Conservation (phyloP, 2,329 filamentous ascomycete species). For the Chaetothyriales sp. region DNA sequence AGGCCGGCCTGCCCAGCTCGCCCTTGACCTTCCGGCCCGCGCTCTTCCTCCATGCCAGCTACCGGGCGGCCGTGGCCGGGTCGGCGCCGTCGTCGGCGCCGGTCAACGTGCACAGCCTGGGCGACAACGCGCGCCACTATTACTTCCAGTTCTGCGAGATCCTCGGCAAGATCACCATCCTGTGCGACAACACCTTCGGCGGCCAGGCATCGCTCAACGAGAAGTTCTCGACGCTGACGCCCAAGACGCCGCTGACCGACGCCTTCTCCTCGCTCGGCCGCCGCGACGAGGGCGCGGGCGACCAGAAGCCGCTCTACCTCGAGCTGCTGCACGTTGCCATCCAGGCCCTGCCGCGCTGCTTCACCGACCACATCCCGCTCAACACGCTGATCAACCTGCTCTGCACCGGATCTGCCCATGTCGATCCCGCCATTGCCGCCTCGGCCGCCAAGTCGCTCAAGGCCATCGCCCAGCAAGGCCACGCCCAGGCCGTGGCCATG, state of each 20-base stretch:
- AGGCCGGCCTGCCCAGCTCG: conserved; percentile 26
- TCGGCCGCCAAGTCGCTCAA: conserved; percentile 90
- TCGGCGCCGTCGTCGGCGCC: conserved; percentile 26
- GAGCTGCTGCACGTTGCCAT: conserved; percentile 91
- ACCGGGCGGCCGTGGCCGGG: conserved; percentile 22
- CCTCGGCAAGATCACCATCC: conserved; percentile 83
- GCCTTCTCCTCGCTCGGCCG: conserved; percentile 73
- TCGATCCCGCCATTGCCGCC: conserved; percentile 78
- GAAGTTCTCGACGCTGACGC: conserved; percentile 64
- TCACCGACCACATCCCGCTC: conserved; percentile 81
- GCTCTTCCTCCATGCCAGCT: conserved; percentile 22
- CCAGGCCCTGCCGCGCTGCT: conserved; percentile 83
- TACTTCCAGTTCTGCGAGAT: conserved; percentile 91
- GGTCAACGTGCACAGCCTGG: conserved; percentile 48
- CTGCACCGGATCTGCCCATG: conserved; percentile 91
- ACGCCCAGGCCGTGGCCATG: conserved; percentile 90
- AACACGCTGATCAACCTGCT: conserved; percentile 87
- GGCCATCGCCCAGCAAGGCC: conserved; percentile 82
- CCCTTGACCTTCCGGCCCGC: conserved; percentile 25
- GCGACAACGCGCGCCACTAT: conserved; percentile 66
- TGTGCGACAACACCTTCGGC: conserved; percentile 94
- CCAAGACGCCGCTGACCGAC: conserved; percentile 89
- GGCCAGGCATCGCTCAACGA: conserved; percentile 91
- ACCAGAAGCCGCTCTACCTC: conserved; percentile 89
- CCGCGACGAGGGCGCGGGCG: conserved; percentile 64